Percentiles rank a stretch among this genome's conserved stretches.
phyloP scores from a whole-genome alignment of 257 asterid genomes.

The Solanum tacnaense region DNA sequence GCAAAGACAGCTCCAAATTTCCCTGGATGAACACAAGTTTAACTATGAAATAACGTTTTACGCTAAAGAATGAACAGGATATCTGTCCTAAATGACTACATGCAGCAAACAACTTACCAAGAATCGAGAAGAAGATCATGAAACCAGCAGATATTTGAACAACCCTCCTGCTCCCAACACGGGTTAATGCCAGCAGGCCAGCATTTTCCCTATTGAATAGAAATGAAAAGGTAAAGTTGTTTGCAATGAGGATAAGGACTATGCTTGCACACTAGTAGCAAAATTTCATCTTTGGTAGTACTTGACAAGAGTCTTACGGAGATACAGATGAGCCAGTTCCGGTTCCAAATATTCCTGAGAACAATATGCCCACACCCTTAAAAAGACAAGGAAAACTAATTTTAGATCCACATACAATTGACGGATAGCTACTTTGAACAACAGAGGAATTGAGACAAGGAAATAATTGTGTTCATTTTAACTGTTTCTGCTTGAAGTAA shows the following conservation, averaged over 20 bases:
- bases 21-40: constrained; percentile 25
- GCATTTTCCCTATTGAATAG: constrained; percentile 65
- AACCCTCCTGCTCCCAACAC: constrained; percentile 91
- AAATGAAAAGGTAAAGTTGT: not conserved
- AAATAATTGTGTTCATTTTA: not conserved
- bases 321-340: constrained; percentile 88
- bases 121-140: constrained; percentile 90
- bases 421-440: not conserved
- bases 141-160: constrained; percentile 91
- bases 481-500: not conserved
- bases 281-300: not conserved
- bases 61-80: not conserved
- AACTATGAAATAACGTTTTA: not conserved
- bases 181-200: constrained; percentile 80
- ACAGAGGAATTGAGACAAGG: not conserved
- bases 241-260: not conserved
- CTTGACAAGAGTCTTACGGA: constrained; percentile 43
- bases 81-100: not conserved
- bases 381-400: not conserved
- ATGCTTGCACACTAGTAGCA: not conserved
- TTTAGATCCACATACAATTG: not conserved
- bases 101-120: constrained; percentile 31
- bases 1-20: constrained; percentile 98
- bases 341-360: constrained; percentile 81
- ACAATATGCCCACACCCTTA: constrained; percentile 78